Conservation (phyloP, 495 filamentous ascomycete genomes). For the Xylaria acuta region DNA sequence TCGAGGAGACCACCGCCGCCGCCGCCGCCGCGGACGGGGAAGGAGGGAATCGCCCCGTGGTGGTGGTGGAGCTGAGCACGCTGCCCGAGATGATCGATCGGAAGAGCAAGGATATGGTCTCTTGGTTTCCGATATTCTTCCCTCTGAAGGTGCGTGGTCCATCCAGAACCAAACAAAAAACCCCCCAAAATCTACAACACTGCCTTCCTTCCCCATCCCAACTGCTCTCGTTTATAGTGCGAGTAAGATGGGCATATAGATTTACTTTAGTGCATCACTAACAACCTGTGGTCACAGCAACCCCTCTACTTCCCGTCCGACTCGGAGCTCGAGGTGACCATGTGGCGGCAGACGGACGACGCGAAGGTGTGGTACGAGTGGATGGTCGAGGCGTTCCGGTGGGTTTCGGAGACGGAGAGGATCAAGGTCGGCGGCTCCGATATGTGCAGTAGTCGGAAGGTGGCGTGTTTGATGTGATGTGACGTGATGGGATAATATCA, state of each 20-base stretch:
- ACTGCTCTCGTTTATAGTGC: too few species aligned
- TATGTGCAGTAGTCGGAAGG: conserved; percentile 85
- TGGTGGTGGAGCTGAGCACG: conserved; percentile 87
- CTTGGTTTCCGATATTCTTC: conserved; percentile 99
- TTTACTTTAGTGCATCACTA: too few species aligned
- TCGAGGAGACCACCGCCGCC: conserved; percentile 18
- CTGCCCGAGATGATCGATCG: conserved; percentile 89
- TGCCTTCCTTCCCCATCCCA: too few species aligned
- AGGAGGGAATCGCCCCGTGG: conserved; percentile 49
- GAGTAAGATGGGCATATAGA: too few species aligned
- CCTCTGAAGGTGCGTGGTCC: conserved; percentile 78
- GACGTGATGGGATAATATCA: not conserved
- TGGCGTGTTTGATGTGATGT: conserved; percentile 86
- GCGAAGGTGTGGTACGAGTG: conserved; percentile 99
- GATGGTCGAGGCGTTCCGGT: conserved; percentile 83
- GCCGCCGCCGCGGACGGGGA: conserved; percentile 36
- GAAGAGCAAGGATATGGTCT: conserved; percentile 96
- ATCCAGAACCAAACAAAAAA: too few species aligned
- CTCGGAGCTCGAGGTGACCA: conserved; percentile 83
- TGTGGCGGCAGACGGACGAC: conserved; percentile 95
- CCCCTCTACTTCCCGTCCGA: conserved; percentile 87
- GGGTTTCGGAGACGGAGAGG: conserved; percentile 63
- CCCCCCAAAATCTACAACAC: too few species aligned
- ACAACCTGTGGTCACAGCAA: conserved; percentile 57
- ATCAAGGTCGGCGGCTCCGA: conserved; percentile 82